Conservation (phyloP, 306 rosid species). For the Urtica urens region DNA sequence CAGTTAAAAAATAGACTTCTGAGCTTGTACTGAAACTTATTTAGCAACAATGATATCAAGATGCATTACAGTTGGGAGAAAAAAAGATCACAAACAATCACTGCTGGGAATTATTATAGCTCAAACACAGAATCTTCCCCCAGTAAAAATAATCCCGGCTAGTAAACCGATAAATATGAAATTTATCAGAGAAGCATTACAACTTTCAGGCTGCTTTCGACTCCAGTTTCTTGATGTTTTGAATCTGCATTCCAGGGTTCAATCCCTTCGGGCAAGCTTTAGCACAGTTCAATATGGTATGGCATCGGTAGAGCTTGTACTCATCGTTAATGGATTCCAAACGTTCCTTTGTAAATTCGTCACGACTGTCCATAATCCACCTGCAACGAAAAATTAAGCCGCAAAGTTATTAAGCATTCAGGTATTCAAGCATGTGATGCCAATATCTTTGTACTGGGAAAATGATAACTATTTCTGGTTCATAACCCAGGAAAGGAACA, state of each 20-base stretch:
- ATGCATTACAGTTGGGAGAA: slow-evolving; percentile 23
- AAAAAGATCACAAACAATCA: slow-evolving; percentile 20
- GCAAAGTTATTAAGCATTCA: slow-evolving; percentile 4
- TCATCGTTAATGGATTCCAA: slow-evolving; percentile 84
- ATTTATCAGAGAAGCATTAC: slow-evolving; percentile 7
- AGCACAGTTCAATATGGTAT: slow-evolving; percentile 94
- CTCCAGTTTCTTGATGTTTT: slow-evolving; percentile 65
- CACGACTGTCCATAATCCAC: slow-evolving; percentile 98
- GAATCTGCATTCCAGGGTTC: slow-evolving; percentile 93
- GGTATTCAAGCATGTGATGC: too few relatives aligned
- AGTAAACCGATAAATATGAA: slow-evolving; percentile 20
- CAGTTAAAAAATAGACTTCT: not conserved
- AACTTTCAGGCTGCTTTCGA: slow-evolving; percentile 4
- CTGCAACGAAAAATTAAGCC: slow-evolving; percentile 41
- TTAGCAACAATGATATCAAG: slow-evolving; percentile 15
- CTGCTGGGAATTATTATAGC: slow-evolving; percentile 40
- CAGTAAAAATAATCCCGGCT: slow-evolving; percentile 25
- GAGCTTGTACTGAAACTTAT: slow-evolving; percentile 25
- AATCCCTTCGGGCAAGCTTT: slow-evolving; percentile 97
- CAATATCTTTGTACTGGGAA: too few relatives aligned
- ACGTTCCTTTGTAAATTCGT: slow-evolving; percentile 83
- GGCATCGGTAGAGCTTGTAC: slow-evolving; percentile 99
- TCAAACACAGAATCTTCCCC: slow-evolving; percentile 16
- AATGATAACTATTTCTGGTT: too few relatives aligned
- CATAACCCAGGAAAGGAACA: too few relatives aligned